Base-by-base conservation (phyloP, 2,329 filamentous ascomycete genomes). In the Ophiocordyceps unilateralis region DNA sequence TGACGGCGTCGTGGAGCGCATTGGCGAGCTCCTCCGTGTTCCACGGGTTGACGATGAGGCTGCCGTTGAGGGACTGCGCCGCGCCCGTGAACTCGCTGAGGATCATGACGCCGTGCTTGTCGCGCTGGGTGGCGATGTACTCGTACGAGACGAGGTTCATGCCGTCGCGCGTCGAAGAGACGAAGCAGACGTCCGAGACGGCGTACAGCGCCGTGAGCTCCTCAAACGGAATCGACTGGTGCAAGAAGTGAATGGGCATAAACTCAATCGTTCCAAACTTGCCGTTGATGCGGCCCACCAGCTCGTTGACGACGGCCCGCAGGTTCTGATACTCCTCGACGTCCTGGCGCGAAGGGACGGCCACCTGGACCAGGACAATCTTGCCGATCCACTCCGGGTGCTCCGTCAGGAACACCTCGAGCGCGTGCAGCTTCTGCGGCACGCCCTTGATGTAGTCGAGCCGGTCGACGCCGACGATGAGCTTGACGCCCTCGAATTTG, bases 61-160 rank as follows among this genome's bases (percentile, higher is more conserved):
- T 87, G 47, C 89, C 89, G 51, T 93, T 95, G 45, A 98, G 72
- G 48, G 83, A 91, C 63, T 96, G 91, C 1, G 91, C 89, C 8
- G 91, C 91, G 38, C 91, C 91, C 0, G 91, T 88, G 57, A 98
- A 96, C 59, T 98, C 91, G 40, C 88, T 95, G 26, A 98, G 75
- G 44, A 98, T 88, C 76, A 98, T 81, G 47, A 86, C 82, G 46
- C 91, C 91, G 57, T 96, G 86, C 42, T 86, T 81, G 56, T 93
- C 79, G 52, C 84, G 76, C 58, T 98, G 89, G 3, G 84, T 86
- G 21, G 89, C 89, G 50, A 98, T 95, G 66, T 96, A 98, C 63
- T 98, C 89, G 64, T 95, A 96, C 1, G 87, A 93, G 26, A 96
- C 91, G 24, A 98, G 72, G 61, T 98, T 98, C 91, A 98, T 98